Conservation (phyloP, 768 basidiomycete species). For the Dacryopinax primogenitus region DNA sequence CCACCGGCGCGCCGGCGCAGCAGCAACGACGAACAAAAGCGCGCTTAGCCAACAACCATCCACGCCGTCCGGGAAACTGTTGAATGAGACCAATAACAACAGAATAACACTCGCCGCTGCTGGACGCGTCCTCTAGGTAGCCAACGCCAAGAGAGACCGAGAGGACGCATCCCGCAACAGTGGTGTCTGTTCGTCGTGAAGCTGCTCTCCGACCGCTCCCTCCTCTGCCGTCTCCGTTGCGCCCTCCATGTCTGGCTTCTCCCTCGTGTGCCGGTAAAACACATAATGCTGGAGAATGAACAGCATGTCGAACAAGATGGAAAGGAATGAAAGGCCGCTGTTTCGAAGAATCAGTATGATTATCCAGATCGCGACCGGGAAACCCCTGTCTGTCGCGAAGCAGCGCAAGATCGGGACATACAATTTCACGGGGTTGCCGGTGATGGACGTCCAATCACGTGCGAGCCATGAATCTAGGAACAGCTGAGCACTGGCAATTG, state of each 20-base stretch:
- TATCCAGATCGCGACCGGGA: background rate
- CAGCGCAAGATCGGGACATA: background rate
- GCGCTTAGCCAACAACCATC: no score
- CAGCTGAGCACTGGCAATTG: constrained; percentile 19
- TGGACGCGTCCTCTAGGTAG: background rate
- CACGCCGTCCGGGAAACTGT: no score
- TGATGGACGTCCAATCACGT: constrained; percentile 21
- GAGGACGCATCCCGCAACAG: background rate
- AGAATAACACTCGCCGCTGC: no score
- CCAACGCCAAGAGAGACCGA: background rate
- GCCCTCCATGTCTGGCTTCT: background rate
- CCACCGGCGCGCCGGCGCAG: no score
- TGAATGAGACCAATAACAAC: no score
- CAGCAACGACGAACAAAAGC: no score
- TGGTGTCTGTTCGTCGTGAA: background rate
- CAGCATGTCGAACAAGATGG: constrained; percentile 23
- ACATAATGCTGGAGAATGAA: constrained; percentile 27
- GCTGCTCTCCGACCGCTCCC: background rate
- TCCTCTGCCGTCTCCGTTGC: background rate
- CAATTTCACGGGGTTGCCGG: constrained; percentile 22
- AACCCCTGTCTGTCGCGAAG: background rate
- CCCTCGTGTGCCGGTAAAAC: constrained; percentile 18
- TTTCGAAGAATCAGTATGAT: background rate
- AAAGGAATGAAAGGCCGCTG: constrained; percentile 22
- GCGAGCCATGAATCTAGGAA: constrained; percentile 22